Conservation (phyloP, 345 rosid genomes). For the Gossypium sturtianum region DNA sequence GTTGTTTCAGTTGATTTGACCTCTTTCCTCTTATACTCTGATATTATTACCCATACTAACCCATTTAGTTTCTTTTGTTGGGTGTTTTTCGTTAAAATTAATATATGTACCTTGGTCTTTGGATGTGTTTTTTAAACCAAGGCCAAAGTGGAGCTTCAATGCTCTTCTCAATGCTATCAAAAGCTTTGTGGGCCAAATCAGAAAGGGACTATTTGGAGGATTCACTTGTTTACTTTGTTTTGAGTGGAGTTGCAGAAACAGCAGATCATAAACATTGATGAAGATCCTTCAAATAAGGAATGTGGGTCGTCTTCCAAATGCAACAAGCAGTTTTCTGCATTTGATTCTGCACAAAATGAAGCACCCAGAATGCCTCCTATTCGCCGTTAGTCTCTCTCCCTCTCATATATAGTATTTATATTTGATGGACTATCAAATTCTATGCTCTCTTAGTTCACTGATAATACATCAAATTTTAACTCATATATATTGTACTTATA, state of each 20-base stretch:
- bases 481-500: not conserved
- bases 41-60: no score
- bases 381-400: constrained; percentile 51
- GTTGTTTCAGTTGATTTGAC: constrained; percentile 16
- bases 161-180: not conserved
- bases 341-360: constrained; percentile 47
- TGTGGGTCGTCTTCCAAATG: constrained; percentile 60
- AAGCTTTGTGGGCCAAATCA: not conserved
- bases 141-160: not conserved
- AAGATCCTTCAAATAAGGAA: constrained; percentile 39
- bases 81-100: not conserved
- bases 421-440: no score
- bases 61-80: not conserved
- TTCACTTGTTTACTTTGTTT: constrained; percentile 8
- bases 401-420: not conserved
- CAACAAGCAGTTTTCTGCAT: constrained; percentile 31
- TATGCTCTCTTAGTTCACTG: no score
- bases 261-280: constrained; percentile 26
- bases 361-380: constrained; percentile 70
- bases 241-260: constrained; percentile 47
- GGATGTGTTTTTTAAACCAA: not conserved
- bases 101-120: not conserved
- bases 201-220: not conserved
- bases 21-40: not conserved
- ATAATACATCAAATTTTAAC: no score